Conservation (phyloP, 2,329 filamentous ascomycete genomes). For the Thermoascus crustaceus region DNA sequence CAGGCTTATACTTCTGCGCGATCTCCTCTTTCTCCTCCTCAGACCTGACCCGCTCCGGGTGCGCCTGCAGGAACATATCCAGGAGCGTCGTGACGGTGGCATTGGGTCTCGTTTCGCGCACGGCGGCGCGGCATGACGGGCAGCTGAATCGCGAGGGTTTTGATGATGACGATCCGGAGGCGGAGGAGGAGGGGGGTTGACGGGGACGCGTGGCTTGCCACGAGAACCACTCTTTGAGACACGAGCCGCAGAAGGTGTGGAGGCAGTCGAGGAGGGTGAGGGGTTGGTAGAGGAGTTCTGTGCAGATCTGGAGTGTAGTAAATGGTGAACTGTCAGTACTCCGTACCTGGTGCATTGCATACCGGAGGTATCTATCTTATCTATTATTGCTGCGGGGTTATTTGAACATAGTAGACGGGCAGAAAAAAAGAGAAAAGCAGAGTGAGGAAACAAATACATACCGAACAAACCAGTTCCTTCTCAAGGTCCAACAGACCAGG, state of each 20-base stretch:
- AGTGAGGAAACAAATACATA: conserved; percentile 43
- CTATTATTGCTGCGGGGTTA: too few relatives aligned
- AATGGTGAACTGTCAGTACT: conserved; percentile 1
- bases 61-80: conserved; percentile 75
- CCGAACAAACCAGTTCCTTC: conserved; percentile 90
- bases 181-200: too few relatives aligned
- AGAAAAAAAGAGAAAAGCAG: conserved; percentile 9
- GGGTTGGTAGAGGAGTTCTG: conserved; percentile 85
- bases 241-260: conserved; percentile 92
- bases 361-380: conserved; percentile 4
- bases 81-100: conserved; percentile 81
- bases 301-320: conserved; percentile 68
- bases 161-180: conserved; percentile 30
- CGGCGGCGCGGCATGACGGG: conserved; percentile 79
- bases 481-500: conserved; percentile 61
- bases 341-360: neutral
- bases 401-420: conserved; percentile 2
- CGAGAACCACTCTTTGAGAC: conserved; percentile 90
- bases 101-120: conserved; percentile 83
- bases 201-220: conserved; percentile 59
- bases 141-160: conserved; percentile 63
- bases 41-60: conserved; percentile 65
- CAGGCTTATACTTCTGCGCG: conserved; percentile 66
- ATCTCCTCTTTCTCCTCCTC: conserved; percentile 69
- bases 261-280: conserved; percentile 87